Evolutionary conservation across 148 eudicot genomes (phyloP), one percentile per base, ranked within the genome.

Genomic region (Spergularia bocconei): DNA sequence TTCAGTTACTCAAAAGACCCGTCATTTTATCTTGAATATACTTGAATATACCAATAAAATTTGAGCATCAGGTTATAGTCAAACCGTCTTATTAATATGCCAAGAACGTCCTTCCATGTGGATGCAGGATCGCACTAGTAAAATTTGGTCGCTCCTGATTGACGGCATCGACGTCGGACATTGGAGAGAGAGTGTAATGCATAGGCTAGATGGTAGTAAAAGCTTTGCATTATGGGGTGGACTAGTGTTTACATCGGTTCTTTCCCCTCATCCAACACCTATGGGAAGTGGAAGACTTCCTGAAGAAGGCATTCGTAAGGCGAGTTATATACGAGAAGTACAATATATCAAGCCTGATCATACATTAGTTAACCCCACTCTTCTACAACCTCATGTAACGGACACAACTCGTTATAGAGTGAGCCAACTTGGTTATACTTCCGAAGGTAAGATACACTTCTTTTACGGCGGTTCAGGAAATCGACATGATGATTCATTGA

Each of bases 261-360:
- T 61, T 4, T 61, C 66, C 4, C 4, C 41, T 4, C 29, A 25
- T 33, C 66, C 44, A 8, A 4, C 66, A 62, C 41, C 66, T 15
- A 62, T 62, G 66, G 66, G 66, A 25, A 25, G 41, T 13, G 66
- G 66, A 29, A 62, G 15, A 41, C 15, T 33, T 29, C 66, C 66
- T 3, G 41, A 33, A 62, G 16, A 62, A 29, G 66, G 66, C 33
- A 4, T 12, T 13, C 17, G 44, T 29, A 29, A 33, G 33, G 66
- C 66, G 1, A 62, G 66, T 17, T 62, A 25, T 62, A 62, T 62
- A 11, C 7, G 33, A 25, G 17, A 62, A 25, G 15, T 62, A 62
- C 66, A 62, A 29, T 62, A 62, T 29, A 11, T 62, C 4, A 17
- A 62, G 13, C 11, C 6, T 4, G 7, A 62, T 10, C 41, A 62